Evolutionary conservation across 805 yeast genomes (phyloP).

Genomic region (Starmera caribaea): DNA sequence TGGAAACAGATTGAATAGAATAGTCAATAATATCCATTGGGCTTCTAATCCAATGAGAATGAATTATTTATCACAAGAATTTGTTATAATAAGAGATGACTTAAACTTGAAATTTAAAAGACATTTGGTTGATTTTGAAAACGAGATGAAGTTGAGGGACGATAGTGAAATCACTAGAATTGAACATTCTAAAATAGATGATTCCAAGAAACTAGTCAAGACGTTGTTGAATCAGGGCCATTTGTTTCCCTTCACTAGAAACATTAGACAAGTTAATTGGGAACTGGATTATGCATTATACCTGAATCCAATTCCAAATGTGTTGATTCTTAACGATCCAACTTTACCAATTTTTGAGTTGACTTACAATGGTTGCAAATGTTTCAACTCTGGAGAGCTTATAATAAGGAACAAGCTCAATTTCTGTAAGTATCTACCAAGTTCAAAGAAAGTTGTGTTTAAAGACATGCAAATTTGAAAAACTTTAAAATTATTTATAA

Average conservation of each 20-base stretch:
- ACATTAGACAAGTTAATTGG: slow-evolving; percentile 56
- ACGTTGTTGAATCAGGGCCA: slow-evolving; percentile 84
- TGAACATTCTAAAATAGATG: slow-evolving; percentile 36
- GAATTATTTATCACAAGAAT: slow-evolving; percentile 76
- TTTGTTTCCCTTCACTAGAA: slow-evolving; percentile 66
- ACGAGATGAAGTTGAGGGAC: slow-evolving; percentile 21
- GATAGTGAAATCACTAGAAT: slow-evolving; percentile 4
- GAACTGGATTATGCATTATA: slow-evolving; percentile 61
- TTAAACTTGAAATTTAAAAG: slow-evolving; percentile 60
- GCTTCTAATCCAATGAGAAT: slow-evolving; percentile 74
- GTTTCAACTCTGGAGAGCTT: slow-evolving; percentile 61
- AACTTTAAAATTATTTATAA: slow-evolving; percentile 6
- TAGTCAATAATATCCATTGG: slow-evolving; percentile 44
- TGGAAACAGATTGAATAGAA: slow-evolving; percentile 53
- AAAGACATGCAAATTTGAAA: slow-evolving; percentile 33
- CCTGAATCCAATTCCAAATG: slow-evolving; percentile 71
- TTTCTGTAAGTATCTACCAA: slow-evolving; percentile 68
- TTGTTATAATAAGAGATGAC: slow-evolving; percentile 67
- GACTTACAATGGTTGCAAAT: slow-evolving; percentile 74
- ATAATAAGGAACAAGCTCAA: slow-evolving; percentile 38
- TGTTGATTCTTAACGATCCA: slow-evolving; percentile 55
- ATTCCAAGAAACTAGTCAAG: slow-evolving; percentile 63
- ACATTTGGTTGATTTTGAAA: slow-evolving; percentile 50
- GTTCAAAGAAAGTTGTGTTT: slow-evolving; percentile 39
- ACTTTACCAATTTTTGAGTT: slow-evolving; percentile 64